Evolutionary conservation across 2,329 filamentous ascomycete species (phyloP).

Genomic region (Amphichorda felina): DNA sequence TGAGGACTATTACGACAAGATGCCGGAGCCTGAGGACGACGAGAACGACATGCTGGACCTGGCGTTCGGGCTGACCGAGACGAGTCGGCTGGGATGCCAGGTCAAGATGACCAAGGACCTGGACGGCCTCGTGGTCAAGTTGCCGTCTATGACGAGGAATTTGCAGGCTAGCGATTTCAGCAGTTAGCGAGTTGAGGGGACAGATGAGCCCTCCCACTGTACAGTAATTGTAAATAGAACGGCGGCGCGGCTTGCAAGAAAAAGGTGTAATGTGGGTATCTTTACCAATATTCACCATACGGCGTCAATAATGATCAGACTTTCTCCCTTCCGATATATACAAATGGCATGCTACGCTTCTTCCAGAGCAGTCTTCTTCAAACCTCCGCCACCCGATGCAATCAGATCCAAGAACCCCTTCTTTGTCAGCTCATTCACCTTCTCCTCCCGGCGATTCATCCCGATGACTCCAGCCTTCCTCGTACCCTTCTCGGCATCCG

Average conservation of each 20-base stretch:
- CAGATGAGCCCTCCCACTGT: background rate
- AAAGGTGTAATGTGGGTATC: background rate
- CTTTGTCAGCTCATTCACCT: constrained; percentile 91
- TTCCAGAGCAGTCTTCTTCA: constrained; percentile 47
- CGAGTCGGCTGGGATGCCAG: constrained; percentile 74
- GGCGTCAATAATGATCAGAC: background rate
- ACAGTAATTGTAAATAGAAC: constrained; percentile 1
- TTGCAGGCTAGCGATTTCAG: constrained; percentile 86
- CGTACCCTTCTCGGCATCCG: constrained; percentile 60
- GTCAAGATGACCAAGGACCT: constrained; percentile 84
- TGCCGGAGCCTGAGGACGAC: constrained; percentile 66
- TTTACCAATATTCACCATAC: background rate
- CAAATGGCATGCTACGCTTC: constrained; percentile 28
- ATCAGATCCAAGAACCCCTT: constrained; percentile 94
- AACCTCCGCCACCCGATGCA: constrained; percentile 45
- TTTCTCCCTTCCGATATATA: background rate
- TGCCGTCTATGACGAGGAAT: constrained; percentile 92
- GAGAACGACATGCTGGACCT: constrained; percentile 88
- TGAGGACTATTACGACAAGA: constrained; percentile 63
- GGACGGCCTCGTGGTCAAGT: constrained; percentile 71
- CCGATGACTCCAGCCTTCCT: constrained; percentile 67
- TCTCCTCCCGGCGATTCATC: constrained; percentile 69
- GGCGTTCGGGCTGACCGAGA: constrained; percentile 83
- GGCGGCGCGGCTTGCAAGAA: too few species aligned
- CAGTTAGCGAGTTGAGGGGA: background rate